A percentile compares a stretch with the other conserved stretches of the same genome.
These are phyloP conservation scores for Helenozyma rhizophorensis DNA, from an alignment of 805 yeast species.

Conservation along the genomic window DNA sequence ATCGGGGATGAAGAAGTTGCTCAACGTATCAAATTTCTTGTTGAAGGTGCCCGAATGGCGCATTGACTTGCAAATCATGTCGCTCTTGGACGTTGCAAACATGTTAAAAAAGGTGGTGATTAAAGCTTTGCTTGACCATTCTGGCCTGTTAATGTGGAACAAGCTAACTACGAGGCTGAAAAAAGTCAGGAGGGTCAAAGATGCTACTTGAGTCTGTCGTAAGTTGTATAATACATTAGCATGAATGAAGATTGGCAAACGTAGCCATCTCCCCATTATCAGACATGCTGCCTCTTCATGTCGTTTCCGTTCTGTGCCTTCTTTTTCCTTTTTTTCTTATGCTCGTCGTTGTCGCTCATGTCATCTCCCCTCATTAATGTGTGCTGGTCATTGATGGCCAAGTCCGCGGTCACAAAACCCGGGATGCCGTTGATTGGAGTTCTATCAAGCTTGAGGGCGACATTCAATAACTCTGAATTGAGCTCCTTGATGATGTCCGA, in stretches of 20 bases:
- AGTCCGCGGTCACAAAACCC: conserved; percentile 64
- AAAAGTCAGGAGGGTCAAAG: conserved; percentile 3
- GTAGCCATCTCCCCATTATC: conserved; percentile 2
- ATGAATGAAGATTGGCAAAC: neutral
- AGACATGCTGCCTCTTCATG: conserved; percentile 33
- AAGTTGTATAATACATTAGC: neutral
- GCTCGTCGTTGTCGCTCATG: conserved; percentile 35
- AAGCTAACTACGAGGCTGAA: conserved; percentile 19
- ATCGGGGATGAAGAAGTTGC: conserved; percentile 29
- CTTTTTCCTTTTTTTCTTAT: conserved; percentile 30
- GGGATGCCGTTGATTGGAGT: conserved; percentile 69
- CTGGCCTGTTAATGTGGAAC: conserved; percentile 32
- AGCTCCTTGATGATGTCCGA: conserved; percentile 48
- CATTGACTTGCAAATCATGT: conserved; percentile 27
- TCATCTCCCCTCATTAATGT: conserved; percentile 39
- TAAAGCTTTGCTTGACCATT: conserved; percentile 30
- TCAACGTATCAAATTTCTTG: conserved; percentile 35
- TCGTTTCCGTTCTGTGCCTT: conserved; percentile 35
- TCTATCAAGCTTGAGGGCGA: conserved; percentile 56
- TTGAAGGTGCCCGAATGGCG: conserved; percentile 30
- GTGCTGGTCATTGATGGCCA: conserved; percentile 56
- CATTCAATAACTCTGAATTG: conserved; percentile 44
- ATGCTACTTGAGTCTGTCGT: neutral
- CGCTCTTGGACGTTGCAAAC: conserved; percentile 33
- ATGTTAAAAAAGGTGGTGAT: conserved; percentile 28